A percentile compares a stretch with the other conserved stretches of the same genome.
Evolutionary conservation across 2,329 filamentous ascomycete genomes (phyloP).

Genomic region (Apiospora phragmitis): DNA sequence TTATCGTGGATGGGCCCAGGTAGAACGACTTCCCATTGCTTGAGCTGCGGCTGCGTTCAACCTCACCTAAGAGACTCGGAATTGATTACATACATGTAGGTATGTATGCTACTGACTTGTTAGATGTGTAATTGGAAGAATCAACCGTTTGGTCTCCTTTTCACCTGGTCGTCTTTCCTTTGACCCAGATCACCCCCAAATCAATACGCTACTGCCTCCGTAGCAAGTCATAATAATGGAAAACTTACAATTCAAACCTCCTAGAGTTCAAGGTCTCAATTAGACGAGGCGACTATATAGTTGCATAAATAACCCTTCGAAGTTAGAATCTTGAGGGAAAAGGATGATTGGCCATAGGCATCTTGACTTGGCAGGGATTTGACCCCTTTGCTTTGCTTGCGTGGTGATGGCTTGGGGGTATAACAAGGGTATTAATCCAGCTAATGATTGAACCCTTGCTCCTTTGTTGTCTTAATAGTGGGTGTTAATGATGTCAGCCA

Average conservation of each 20-base stretch:
- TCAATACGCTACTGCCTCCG: not conserved
- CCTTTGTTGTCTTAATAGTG: not conserved
- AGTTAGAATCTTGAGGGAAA: not conserved
- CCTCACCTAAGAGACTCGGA: not conserved
- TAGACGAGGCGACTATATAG: not conserved
- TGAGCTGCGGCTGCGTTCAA: not conserved
- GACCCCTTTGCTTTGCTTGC: not conserved
- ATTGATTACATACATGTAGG: too few relatives aligned
- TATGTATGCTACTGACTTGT: not conserved
- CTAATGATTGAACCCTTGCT: not conserved
- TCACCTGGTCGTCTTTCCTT: not conserved
- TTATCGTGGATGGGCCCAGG: not conserved
- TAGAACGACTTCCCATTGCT: not conserved
- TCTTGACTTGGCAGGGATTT: not conserved
- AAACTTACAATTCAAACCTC: not conserved
- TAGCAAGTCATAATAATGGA: not conserved
- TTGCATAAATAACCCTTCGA: not conserved
- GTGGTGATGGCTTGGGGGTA: not conserved
- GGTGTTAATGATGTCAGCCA: slow-evolving; percentile 9
- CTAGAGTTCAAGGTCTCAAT: not conserved
- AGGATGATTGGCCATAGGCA: not conserved
- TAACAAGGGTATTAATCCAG: not conserved
- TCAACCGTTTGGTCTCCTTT: too few relatives aligned
- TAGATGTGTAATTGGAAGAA: not conserved
- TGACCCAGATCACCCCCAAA: not conserved